These are phyloP conservation scores for Syzygium jambos DNA, from an alignment of 345 rosid species.

Conservation along the genomic window DNA sequence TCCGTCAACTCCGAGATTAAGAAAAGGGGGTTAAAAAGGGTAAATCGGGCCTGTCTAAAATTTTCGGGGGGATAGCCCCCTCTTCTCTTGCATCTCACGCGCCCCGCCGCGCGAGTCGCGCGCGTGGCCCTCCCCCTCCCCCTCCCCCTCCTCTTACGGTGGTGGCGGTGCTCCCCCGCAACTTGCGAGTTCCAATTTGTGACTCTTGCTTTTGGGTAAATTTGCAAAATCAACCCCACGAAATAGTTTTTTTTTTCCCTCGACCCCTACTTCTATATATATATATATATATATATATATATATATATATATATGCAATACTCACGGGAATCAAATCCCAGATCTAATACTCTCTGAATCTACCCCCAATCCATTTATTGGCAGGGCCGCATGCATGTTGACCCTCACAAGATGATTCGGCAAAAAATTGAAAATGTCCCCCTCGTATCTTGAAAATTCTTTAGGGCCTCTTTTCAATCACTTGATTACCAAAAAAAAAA, in stretches of 20 bases:
- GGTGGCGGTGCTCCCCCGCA: neutral
- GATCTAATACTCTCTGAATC: fast-evolving
- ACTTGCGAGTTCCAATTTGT: neutral
- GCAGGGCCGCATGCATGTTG: too few species aligned
- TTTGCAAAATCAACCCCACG: neutral
- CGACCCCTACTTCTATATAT: neutral
- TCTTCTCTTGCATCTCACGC: neutral
- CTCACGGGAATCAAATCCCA: too few species aligned
- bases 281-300: too few species aligned
- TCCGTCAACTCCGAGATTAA: neutral
- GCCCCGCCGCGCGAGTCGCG: neutral
- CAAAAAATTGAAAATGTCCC: too few species aligned
- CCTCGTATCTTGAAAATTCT: too few species aligned
- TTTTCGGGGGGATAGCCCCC: neutral
- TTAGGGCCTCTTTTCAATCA: too few species aligned
- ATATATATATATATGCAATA: too few species aligned
- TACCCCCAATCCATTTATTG: too few species aligned
- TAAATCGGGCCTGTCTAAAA: neutral
- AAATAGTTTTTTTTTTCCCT: too few species aligned
- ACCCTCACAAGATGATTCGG: too few species aligned
- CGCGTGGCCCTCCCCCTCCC: neutral
- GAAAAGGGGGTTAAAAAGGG: neutral
- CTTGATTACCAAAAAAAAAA: too few species aligned
- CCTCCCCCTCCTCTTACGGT: neutral
- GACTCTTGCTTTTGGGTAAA: neutral